phyloP scores from a whole-genome alignment of 176 grass and related monocot species.

The Avena atlantica region DNA sequence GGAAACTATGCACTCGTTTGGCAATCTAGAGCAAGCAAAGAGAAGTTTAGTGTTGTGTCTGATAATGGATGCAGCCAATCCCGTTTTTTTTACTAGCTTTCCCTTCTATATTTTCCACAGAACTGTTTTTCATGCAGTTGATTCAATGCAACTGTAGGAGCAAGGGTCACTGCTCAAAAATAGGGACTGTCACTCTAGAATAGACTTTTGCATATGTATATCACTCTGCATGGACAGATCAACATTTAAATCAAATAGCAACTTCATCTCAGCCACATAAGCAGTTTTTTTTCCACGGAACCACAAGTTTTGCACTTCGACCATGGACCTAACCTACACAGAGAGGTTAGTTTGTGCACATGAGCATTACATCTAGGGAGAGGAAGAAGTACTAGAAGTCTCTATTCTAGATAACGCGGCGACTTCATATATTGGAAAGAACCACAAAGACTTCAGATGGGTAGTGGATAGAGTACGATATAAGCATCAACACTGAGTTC shows the following conservation, averaged over 20 bases:
- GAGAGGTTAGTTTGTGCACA: neutral
- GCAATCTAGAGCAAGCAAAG: neutral
- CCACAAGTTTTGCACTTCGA: constrained; percentile 12
- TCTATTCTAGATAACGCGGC: neutral
- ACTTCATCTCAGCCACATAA: neutral
- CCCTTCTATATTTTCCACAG: neutral
- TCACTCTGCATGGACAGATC: neutral
- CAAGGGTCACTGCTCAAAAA: neutral
- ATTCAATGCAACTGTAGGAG: neutral
- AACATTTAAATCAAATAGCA: neutral
- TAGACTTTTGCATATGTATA: neutral
- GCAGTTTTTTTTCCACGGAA: neutral
- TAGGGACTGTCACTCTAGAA: neutral
- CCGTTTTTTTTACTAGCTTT: neutral
- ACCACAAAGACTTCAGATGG: neutral
- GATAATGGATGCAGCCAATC: neutral
- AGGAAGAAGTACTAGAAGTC: neutral
- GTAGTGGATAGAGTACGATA: constrained; percentile 2
- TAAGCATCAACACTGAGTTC: neutral
- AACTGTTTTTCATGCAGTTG: neutral
- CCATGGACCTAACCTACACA: neutral
- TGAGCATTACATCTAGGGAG: neutral
- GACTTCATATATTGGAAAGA: neutral
- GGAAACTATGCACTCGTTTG: neutral
- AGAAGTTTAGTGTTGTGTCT: neutral